A percentile compares a stretch with the other conserved stretches of the same genome.
Evolutionary conservation across 345 rosid species (phyloP).

Genomic region (Barbarea vulgaris): DNA sequence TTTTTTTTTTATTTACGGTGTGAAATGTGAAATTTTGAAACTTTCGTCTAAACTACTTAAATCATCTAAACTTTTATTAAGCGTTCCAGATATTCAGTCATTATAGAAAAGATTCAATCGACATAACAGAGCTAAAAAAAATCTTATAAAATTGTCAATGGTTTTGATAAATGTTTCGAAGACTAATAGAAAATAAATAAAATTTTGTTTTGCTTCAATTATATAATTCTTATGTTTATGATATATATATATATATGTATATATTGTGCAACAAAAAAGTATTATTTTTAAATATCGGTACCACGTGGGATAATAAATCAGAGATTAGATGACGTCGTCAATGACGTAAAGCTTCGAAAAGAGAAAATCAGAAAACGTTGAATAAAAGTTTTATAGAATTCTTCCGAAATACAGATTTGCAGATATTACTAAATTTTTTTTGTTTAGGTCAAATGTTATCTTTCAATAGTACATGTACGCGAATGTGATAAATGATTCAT

Average conservation of each 20-base stretch:
- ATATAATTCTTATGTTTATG: not conserved
- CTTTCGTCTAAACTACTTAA: too few species aligned
- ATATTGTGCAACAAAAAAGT: too few species aligned
- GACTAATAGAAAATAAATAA: too few species aligned
- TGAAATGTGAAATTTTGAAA: too few species aligned
- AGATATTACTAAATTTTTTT: not conserved
- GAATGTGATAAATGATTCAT: not conserved
- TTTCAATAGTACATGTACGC: not conserved
- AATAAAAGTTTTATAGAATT: not conserved
- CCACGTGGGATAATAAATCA: conserved; percentile 31
- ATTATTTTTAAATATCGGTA: not conserved
- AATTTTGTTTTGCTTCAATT: conserved; percentile 3
- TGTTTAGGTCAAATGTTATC: conserved; percentile 19
- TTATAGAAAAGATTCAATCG: not conserved
- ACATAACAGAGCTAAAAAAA: not conserved
- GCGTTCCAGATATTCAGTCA: too few species aligned
- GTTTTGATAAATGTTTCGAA: too few species aligned
- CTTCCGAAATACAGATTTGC: not conserved
- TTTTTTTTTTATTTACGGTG: too few species aligned
- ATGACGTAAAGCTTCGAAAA: conserved; percentile 26
- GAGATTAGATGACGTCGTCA: conserved; percentile 17
- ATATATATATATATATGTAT: too few species aligned
- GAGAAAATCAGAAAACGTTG: conserved; percentile 10
- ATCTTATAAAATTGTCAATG: too few species aligned
- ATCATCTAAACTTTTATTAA: too few species aligned